Conservation (phyloP, 768 basidiomycete species). For the Hygrophoropsis aurantiaca region DNA sequence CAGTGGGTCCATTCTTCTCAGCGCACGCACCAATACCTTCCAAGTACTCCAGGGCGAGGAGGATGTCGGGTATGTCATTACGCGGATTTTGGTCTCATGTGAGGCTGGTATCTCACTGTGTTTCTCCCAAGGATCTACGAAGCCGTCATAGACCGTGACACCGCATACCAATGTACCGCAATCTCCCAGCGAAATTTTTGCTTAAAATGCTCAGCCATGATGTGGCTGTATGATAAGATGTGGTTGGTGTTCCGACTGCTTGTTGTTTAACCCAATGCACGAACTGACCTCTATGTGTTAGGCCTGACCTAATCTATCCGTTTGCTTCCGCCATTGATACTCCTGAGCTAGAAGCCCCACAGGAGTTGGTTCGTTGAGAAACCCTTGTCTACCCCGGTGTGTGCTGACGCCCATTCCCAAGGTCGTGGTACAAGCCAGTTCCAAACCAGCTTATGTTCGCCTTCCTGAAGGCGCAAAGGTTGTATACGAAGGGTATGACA, state of each 20-base stretch:
- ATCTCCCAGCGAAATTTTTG: conserved; percentile 65
- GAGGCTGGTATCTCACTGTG: background rate
- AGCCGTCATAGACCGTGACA: conserved; percentile 57
- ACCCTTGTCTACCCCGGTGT: no score
- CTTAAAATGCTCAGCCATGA: conserved; percentile 60
- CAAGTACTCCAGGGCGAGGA: conserved; percentile 53
- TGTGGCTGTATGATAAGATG: conserved; percentile 58
- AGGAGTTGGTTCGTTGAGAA: no score
- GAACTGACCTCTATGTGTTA: conserved; percentile 22
- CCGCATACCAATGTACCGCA: conserved; percentile 40
- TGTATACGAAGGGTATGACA: conserved; percentile 44
- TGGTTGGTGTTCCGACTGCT: conserved; percentile 46
- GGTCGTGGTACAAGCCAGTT: conserved; percentile 46
- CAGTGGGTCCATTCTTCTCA: conserved; percentile 68
- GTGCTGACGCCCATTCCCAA: conserved; percentile 14
- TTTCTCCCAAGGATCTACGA: conserved; percentile 54
- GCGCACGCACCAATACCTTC: conserved; percentile 51
- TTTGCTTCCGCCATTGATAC: conserved; percentile 68
- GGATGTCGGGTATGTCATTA: conserved; percentile 43
- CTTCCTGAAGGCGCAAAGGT: conserved; percentile 59
- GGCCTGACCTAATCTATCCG: conserved; percentile 66
- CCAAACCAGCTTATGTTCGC: conserved; percentile 60
- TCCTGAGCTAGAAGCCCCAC: conserved; percentile 52
- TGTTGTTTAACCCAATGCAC: background rate
- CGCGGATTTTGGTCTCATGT: background rate